Percentiles rank a stretch among this genome's conserved stretches.
These are phyloP conservation scores for Mycena haematopus DNA, from an alignment of 768 basidiomycete species.

Conservation along the genomic window DNA sequence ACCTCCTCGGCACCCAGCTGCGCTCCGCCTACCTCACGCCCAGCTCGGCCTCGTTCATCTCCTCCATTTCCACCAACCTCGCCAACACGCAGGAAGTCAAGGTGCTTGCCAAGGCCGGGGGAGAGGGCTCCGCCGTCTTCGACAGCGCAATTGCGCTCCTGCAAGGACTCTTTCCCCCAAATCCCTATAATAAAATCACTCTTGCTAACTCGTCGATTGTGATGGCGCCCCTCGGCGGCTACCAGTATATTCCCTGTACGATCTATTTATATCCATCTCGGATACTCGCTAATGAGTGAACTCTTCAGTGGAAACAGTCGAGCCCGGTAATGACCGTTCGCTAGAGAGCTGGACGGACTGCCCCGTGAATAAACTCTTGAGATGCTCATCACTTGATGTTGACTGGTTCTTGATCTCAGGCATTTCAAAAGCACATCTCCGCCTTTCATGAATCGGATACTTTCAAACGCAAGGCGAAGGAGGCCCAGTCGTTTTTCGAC, in stretches of 20 bases:
- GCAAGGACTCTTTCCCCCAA: constrained; percentile 89
- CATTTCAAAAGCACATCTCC: constrained; percentile 52
- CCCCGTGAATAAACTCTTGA: constrained; percentile 45
- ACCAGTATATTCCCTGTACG: constrained; percentile 85
- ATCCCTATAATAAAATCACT: constrained; percentile 67
- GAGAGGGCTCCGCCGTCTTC: constrained; percentile 86
- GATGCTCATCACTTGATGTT: neutral
- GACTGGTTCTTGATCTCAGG: constrained; percentile 34
- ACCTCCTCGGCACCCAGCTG: constrained; percentile 65
- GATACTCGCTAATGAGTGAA: neutral
- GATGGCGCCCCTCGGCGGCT: constrained; percentile 77
- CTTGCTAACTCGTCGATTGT: constrained; percentile 82
- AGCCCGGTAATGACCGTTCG: constrained; percentile 81
- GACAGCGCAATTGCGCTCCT: constrained; percentile 86
- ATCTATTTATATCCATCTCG: constrained; percentile 6
- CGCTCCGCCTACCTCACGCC: constrained; percentile 71
- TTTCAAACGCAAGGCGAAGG: constrained; percentile 49
- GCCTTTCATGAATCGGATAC: constrained; percentile 49
- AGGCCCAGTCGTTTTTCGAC: constrained; percentile 53
- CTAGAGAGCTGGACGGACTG: constrained; percentile 82
- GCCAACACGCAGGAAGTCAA: constrained; percentile 78
- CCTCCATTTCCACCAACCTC: constrained; percentile 68
- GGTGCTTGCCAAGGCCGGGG: constrained; percentile 81
- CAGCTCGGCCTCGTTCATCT: constrained; percentile 72
- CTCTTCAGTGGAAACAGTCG: constrained; percentile 81